Percentiles rank a stretch among this genome's conserved stretches.
Evolutionary conservation across 2,329 filamentous ascomycete species (phyloP).

Genomic region (Simplicillium sp.): DNA sequence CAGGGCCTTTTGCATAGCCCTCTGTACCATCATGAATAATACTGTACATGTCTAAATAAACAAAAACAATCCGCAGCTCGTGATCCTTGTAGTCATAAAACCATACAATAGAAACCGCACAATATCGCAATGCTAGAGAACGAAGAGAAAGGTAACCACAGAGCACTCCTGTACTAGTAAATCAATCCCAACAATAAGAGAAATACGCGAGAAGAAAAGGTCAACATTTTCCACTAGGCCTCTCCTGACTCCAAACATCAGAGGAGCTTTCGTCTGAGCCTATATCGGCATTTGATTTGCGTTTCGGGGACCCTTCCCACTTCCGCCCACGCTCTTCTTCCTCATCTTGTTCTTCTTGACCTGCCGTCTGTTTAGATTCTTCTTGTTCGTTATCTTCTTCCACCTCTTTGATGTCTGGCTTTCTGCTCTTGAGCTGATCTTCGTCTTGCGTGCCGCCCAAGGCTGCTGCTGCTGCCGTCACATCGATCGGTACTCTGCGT

Average conservation of each 20-base stretch:
- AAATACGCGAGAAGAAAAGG: no score
- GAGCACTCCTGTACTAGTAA: no score
- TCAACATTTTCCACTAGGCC: no score
- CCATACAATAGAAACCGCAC: no score
- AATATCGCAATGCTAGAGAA: no score
- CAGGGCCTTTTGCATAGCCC: no score
- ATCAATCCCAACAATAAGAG: no score
- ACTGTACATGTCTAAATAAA: no score
- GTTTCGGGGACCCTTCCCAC: slow-evolving; percentile 3
- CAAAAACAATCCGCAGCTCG: slow-evolving; percentile 5
- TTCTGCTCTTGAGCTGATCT: neutral
- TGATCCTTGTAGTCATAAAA: neutral
- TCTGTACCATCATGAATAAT: no score
- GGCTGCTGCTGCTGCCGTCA: slow-evolving; percentile 20
- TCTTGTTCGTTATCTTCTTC: slow-evolving; percentile 8
- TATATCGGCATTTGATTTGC: neutral
- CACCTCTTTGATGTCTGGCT: slow-evolving; percentile 6
- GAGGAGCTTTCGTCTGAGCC: no score
- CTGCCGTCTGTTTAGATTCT: slow-evolving; percentile 8
- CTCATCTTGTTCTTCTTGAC: slow-evolving; percentile 8
- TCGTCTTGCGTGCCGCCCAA: slow-evolving; percentile 11
- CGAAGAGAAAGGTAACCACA: no score
- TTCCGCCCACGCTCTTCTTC: slow-evolving; percentile 6
- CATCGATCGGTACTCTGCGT: slow-evolving; percentile 27
- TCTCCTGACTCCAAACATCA: no score